These are phyloP conservation scores for Ceratocystis eucalypticola DNA, from an alignment of 2,329 filamentous ascomycete species.

Conservation along the genomic window DNA sequence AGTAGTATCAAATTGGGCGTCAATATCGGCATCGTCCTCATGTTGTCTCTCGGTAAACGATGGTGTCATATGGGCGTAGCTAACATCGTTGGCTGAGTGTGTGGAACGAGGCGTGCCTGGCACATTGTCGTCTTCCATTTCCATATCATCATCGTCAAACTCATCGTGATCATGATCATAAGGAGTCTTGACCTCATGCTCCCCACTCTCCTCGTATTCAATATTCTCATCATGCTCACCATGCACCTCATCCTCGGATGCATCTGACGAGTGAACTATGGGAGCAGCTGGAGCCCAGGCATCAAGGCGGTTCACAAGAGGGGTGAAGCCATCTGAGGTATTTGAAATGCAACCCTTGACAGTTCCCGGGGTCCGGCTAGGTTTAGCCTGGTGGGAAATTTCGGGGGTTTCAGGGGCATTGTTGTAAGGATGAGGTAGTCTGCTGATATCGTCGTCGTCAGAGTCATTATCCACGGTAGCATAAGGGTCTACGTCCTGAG, in stretches of 20 bases:
- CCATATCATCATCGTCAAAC: conserved; percentile 16
- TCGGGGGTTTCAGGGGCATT: conserved; percentile 24
- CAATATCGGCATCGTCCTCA: conserved; percentile 28
- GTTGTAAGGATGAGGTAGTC: conserved; percentile 22
- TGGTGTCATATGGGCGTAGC: conserved; percentile 27
- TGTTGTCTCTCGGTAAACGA: conserved; percentile 36
- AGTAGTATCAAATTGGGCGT: conserved; percentile 23
- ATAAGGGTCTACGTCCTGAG: conserved; percentile 35
- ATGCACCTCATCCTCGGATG: background rate
- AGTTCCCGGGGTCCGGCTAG: conserved; percentile 9
- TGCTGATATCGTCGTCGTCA: conserved; percentile 37
- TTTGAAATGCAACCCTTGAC: conserved; percentile 26
- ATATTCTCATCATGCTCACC: background rate
- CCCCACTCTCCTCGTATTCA: background rate
- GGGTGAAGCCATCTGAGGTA: conserved; percentile 44
- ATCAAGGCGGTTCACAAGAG: conserved; percentile 46
- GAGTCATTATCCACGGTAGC: conserved; percentile 29
- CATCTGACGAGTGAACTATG: conserved; percentile 16
- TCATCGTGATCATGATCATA: background rate
- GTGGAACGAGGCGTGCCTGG: conserved; percentile 9
- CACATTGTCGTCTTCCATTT: conserved; percentile 16
- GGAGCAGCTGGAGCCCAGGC: conserved; percentile 51
- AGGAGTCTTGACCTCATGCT: background rate
- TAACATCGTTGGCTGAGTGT: background rate
- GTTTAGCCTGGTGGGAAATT: conserved; percentile 30